Evolutionary conservation across 2,329 filamentous ascomycete species (phyloP).

Genomic region (Penicillium italicum): DNA sequence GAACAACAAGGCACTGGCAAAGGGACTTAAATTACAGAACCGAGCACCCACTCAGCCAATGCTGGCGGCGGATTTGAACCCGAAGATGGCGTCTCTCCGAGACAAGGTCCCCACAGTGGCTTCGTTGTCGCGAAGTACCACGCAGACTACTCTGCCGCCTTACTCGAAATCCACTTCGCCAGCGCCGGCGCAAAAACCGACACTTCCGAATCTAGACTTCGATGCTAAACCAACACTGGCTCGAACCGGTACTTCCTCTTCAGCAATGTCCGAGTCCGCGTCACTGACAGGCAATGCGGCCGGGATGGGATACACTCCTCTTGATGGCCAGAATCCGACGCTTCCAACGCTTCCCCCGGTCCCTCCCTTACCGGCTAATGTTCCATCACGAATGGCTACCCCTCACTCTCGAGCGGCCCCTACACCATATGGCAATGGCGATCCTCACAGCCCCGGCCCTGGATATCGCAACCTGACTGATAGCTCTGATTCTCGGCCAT

Average conservation of each 20-base stretch:
- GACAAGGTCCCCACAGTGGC: constrained; percentile 35
- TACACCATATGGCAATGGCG: constrained; percentile 25
- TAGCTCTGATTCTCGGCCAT: constrained; percentile 10
- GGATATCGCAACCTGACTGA: constrained; percentile 23
- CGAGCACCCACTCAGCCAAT: constrained; percentile 47
- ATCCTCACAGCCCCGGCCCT: constrained; percentile 13
- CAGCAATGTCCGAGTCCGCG: constrained; percentile 53
- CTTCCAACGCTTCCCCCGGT: constrained; percentile 31
- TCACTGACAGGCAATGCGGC: constrained; percentile 40
- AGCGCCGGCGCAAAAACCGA: constrained; percentile 27
- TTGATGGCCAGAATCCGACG: constrained; percentile 30
- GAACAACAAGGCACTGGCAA: constrained; percentile 82
- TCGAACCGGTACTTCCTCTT: constrained; percentile 45
- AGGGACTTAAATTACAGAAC: constrained; percentile 61
- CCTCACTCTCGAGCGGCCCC: constrained; percentile 26
- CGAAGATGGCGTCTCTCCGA: constrained; percentile 61
- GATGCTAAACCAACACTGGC: constrained; percentile 43
- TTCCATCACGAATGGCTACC: constrained; percentile 26
- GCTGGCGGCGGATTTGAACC: constrained; percentile 32
- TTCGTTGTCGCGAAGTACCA: constrained; percentile 43
- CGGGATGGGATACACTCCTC: constrained; percentile 34
- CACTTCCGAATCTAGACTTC: constrained; percentile 41
- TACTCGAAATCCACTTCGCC: constrained; percentile 57
- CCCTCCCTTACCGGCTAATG: constrained; percentile 27
- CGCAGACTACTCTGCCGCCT: constrained; percentile 60